Percentiles rank a stretch among this genome's conserved stretches.
Conservation (phyloP, 2,329 filamentous ascomycete species). For the Daldinia sp. region DNA sequence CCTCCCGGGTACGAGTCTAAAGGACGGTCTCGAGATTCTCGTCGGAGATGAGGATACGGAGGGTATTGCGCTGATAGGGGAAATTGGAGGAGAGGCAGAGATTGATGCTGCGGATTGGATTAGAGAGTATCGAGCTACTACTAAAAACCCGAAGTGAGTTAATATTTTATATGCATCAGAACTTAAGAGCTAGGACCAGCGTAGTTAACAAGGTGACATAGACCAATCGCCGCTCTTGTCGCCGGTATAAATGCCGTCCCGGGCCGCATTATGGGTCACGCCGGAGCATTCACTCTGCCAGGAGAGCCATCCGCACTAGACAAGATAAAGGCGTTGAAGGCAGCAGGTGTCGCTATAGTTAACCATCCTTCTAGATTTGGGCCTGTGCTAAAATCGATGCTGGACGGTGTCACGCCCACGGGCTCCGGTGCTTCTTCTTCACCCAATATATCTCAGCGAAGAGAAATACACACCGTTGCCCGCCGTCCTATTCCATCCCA, state of each 20-base stretch:
- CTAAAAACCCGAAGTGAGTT: conserved; percentile 71
- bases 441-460: conserved; percentile 56
- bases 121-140: conserved; percentile 69
- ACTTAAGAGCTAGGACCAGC: not conserved
- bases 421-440: conserved; percentile 25
- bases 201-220: conserved; percentile 47
- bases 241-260: conserved; percentile 73
- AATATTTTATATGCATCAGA: not conserved
- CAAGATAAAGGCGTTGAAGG: conserved; percentile 76
- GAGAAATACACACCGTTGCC: conserved; percentile 63
- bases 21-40: conserved; percentile 76
- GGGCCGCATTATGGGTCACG: conserved; percentile 81
- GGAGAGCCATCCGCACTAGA: conserved; percentile 72
- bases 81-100: conserved; percentile 77
- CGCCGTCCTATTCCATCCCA: conserved; percentile 46
- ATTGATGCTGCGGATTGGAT: conserved; percentile 81
- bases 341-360: conserved; percentile 76
- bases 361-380: conserved; percentile 83
- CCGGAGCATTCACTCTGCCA: conserved; percentile 76
- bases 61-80: conserved; percentile 78
- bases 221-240: conserved; percentile 78
- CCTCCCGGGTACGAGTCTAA: conserved; percentile 78
- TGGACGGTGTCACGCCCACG: conserved; percentile 55
- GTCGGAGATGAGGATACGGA: conserved; percentile 75
- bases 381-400: conserved; percentile 71